Conservation (phyloP, 768 basidiomycete genomes). For the Mycena epipterygia region DNA sequence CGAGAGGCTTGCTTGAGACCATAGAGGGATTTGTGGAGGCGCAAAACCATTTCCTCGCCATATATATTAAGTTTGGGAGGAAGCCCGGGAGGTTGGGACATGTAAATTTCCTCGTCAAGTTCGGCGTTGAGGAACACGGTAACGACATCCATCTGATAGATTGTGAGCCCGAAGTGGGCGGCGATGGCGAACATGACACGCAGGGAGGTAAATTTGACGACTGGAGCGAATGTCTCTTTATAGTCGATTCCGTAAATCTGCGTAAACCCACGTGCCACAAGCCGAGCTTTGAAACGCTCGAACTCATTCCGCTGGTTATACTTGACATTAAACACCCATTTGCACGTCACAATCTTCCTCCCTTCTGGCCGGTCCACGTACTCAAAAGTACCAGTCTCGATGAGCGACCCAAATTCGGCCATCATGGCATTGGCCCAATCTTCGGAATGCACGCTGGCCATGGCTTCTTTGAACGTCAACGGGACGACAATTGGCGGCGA, state of each 20-base stretch:
- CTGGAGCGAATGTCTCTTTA: neutral
- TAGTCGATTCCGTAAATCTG: neutral
- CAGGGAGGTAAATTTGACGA: constrained; percentile 5
- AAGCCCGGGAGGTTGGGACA: constrained; percentile 8
- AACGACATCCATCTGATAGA: constrained; percentile 5
- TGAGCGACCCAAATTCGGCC: neutral
- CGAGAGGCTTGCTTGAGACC: constrained; percentile 2
- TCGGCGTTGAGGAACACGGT: constrained; percentile 3
- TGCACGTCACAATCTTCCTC: neutral
- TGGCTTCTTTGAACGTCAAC: constrained; percentile 6
- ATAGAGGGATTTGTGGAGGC: constrained; percentile 1
- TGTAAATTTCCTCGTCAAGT: constrained; percentile 9
- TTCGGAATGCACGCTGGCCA: neutral
- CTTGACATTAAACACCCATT: constrained; percentile 8
- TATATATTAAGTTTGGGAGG: constrained; percentile 8
- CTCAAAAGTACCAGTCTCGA: neutral
- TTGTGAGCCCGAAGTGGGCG: neutral
- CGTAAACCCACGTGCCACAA: neutral
- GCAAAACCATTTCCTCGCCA: neutral
- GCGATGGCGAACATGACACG: constrained; percentile 2
- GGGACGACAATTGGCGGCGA: neutral
- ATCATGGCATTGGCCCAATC: neutral
- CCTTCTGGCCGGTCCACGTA: neutral
- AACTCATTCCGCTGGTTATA: neutral
- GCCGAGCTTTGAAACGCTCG: constrained; percentile 2